Evolutionary conservation across 768 basidiomycete species (phyloP).

Genomic region (Pisolithus tinctorius): DNA sequence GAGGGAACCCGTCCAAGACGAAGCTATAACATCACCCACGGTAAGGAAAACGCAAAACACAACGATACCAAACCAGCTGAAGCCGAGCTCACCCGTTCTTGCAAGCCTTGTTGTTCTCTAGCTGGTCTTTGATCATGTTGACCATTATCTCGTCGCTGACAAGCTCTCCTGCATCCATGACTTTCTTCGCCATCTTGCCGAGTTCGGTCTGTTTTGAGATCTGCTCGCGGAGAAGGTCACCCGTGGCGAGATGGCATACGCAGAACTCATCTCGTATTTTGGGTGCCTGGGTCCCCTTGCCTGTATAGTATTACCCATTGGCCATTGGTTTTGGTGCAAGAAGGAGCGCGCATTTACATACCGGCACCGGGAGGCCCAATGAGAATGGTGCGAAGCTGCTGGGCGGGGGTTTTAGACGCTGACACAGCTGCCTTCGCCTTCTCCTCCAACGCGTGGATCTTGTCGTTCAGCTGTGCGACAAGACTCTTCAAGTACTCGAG

Average conservation of each 20-base stretch:
- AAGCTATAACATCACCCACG: constrained; percentile 48
- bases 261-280: constrained; percentile 89
- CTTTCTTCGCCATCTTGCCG: constrained; percentile 90
- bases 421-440: constrained; percentile 46
- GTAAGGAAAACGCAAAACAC: not conserved
- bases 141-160: constrained; percentile 97
- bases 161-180: constrained; percentile 95
- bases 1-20: constrained; percentile 98
- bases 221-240: constrained; percentile 97
- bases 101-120: constrained; percentile 88
- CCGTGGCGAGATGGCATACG: constrained; percentile 96
- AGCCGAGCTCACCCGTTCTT: constrained; percentile 78
- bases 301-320: constrained; percentile 32
- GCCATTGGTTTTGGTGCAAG: not conserved
- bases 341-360: constrained; percentile 31
- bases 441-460: constrained; percentile 75
- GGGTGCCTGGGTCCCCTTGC: constrained; percentile 98
- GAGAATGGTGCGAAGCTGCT: constrained; percentile 85
- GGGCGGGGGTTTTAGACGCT: constrained; percentile 52
- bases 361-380: constrained; percentile 97
- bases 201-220: constrained; percentile 81
- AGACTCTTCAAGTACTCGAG: constrained; percentile 93
- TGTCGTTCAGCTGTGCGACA: constrained; percentile 83
- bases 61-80: not conserved
- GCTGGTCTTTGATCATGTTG: constrained; percentile 92